Percentiles rank a stretch among this genome's conserved stretches.
phyloP scores from a whole-genome alignment of 345 rosid genomes.

The Boechera divaricarpa region DNA sequence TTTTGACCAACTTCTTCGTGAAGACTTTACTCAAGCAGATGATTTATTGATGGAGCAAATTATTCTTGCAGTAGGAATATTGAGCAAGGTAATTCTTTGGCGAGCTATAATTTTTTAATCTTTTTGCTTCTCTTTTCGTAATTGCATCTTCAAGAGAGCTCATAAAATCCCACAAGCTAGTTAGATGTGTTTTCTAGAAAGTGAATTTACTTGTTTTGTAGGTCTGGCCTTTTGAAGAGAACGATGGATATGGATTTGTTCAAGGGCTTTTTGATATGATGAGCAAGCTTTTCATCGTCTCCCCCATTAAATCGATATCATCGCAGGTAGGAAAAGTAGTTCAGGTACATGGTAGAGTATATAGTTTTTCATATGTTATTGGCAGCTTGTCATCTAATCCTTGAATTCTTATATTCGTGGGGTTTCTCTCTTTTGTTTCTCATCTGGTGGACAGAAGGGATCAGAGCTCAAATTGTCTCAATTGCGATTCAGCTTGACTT shows the following conservation, averaged over 20 bases:
- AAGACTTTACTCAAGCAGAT: conserved; percentile 67
- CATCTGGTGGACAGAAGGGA: conserved; percentile 52
- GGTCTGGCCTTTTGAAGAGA: conserved; percentile 99
- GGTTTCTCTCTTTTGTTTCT: conserved; percentile 22
- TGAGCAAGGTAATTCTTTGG: conserved; percentile 68
- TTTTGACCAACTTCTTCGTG: conserved; percentile 83
- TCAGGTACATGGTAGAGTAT: conserved; percentile 51
- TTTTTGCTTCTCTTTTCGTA: conserved; percentile 24
- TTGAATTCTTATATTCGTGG: conserved; percentile 13
- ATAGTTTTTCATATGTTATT: conserved; percentile 19
- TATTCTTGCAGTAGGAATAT: conserved; percentile 86
- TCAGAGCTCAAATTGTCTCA: conserved; percentile 61
- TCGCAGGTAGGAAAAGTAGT: conserved; percentile 48
- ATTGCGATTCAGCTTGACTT: conserved; percentile 77
- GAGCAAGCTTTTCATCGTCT: conserved; percentile 63
- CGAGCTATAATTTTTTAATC: background rate
- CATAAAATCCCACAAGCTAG: conserved; percentile 19
- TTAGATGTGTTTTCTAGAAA: conserved; percentile 23
- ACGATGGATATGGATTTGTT: conserved; percentile 75
- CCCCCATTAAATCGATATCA: conserved; percentile 43
- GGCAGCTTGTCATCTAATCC: conserved; percentile 21
- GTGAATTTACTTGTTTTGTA: conserved; percentile 40
- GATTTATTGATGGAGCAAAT: conserved; percentile 87
- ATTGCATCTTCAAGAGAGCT: conserved; percentile 6
- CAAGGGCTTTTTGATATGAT: conserved; percentile 90